Conservation (phyloP, 2,329 filamentous ascomycete species). For the Fusarium domesticum region DNA sequence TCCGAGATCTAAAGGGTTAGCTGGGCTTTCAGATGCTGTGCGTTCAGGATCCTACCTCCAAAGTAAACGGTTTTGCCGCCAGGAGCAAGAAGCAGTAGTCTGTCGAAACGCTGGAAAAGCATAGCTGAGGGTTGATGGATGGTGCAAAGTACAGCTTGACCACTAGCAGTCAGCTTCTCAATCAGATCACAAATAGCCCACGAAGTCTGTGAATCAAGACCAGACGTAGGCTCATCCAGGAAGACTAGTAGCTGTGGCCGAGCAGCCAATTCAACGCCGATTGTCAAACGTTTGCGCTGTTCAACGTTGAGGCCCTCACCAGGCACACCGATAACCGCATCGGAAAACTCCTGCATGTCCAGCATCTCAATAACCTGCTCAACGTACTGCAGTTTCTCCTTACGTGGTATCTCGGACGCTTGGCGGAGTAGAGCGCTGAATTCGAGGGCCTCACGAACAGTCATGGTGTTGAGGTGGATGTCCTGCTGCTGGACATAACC, state of each 20-base stretch:
- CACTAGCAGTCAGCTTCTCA: conserved; percentile 56
- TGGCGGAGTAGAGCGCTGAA: conserved; percentile 68
- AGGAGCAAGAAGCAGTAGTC: conserved; percentile 51
- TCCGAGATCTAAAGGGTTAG: conserved; percentile 25
- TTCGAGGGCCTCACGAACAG: conserved; percentile 48
- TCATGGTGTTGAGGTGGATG: conserved; percentile 65
- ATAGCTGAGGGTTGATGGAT: conserved; percentile 48
- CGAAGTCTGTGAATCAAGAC: conserved; percentile 71
- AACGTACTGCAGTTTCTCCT: conserved; percentile 30
- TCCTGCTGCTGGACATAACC: conserved; percentile 73
- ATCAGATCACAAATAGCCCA: conserved; percentile 72
- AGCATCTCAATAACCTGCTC: conserved; percentile 32
- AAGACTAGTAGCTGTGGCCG: conserved; percentile 71
- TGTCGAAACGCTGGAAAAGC: conserved; percentile 50
- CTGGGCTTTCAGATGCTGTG: accelerated
- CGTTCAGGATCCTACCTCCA: conserved; percentile 41
- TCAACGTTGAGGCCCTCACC: conserved; percentile 53
- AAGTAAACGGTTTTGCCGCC: conserved; percentile 60
- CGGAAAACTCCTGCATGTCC: conserved; percentile 60
- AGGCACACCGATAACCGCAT: conserved; percentile 53
- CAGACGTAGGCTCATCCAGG: conserved; percentile 74
- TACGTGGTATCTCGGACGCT: conserved; percentile 50
- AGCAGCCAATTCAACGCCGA: conserved; percentile 72
- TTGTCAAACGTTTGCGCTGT: conserved; percentile 60
- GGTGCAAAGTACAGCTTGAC: conserved; percentile 45